phyloP scores from a whole-genome alignment of 768 basidiomycete genomes.

The Leccinum subgranulosum region DNA sequence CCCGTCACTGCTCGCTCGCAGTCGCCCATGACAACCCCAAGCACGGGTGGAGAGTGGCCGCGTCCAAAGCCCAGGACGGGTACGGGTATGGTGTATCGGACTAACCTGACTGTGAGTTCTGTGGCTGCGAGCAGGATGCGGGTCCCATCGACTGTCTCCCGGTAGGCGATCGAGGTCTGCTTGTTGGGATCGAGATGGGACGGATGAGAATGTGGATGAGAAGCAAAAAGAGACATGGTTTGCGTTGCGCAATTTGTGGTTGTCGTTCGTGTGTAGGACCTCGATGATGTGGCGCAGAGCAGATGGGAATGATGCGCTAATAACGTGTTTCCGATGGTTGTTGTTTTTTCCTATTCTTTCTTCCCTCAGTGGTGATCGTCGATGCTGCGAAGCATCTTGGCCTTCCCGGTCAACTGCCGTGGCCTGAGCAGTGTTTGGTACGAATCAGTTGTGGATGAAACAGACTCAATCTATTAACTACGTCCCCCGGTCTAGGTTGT shows the following conservation, averaged over 20 bases:
- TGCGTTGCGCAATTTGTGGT: slow-evolving; percentile 7
- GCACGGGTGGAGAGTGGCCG: slow-evolving; percentile 13
- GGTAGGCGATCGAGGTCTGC: slow-evolving; percentile 8
- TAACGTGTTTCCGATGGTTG: slow-evolving; percentile 6
- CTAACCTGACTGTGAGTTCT: slow-evolving; percentile 20
- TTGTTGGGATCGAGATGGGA: background rate
- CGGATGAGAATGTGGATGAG: slow-evolving; percentile 2
- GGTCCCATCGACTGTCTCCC: slow-evolving; percentile 26
- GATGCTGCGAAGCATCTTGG: background rate
- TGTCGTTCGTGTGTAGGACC: slow-evolving; percentile 9
- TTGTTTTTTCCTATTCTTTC: slow-evolving; percentile 1
- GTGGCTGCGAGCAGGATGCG: slow-evolving; percentile 38
- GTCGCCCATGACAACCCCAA: slow-evolving; percentile 19
- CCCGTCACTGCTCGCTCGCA: slow-evolving; percentile 16
- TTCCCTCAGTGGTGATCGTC: background rate
- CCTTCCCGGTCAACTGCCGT: background rate
- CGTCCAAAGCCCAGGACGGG: slow-evolving; percentile 58
- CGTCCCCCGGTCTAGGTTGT: background rate
- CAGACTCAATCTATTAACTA: slow-evolving; percentile 3
- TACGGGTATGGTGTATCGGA: slow-evolving; percentile 67
- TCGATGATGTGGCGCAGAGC: background rate
- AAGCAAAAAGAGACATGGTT: background rate
- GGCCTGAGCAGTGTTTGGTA: slow-evolving; percentile 11
- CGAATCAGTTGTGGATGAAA: slow-evolving; percentile 1
- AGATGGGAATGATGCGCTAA: slow-evolving; percentile 10